These are phyloP conservation scores for Ogataea ramenticola DNA, from an alignment of 805 yeast genomes.

Conservation along the genomic window DNA sequence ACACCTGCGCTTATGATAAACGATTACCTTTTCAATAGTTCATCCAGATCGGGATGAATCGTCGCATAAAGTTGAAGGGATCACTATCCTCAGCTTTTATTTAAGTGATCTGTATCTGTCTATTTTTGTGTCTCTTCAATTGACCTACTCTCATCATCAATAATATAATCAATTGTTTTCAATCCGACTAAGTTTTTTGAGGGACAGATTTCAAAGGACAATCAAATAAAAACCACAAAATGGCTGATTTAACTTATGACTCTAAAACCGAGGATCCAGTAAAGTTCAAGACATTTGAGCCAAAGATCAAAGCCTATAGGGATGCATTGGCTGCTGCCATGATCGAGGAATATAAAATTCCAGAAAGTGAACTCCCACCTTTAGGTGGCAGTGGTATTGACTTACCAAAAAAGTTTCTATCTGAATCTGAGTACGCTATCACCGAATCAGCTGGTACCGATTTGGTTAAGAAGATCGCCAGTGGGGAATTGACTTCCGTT, in stretches of 20 bases:
- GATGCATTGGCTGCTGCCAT: conserved; percentile 18
- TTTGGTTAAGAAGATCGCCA: conserved; percentile 28
- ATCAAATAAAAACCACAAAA: neutral
- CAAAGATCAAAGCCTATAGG: conserved; percentile 27
- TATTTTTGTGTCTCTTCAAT: too few relatives aligned
- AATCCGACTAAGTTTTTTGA: too few relatives aligned
- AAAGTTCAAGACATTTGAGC: conserved; percentile 20
- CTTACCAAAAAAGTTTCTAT: conserved; percentile 24
- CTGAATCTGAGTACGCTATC: conserved; percentile 32
- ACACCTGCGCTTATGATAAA: too few relatives aligned
- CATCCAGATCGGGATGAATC: too few relatives aligned
- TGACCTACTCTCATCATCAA: too few relatives aligned
- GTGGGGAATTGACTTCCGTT: conserved; percentile 32
- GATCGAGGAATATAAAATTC: conserved; percentile 17
- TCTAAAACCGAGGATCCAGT: conserved; percentile 13
- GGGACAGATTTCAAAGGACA: too few relatives aligned
- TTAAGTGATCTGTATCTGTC: too few relatives aligned
- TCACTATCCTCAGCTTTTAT: too few relatives aligned
- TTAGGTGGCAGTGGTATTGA: conserved; percentile 18
- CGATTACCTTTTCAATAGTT: neutral
- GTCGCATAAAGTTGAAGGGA: too few relatives aligned
- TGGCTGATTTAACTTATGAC: neutral
- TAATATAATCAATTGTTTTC: too few relatives aligned
- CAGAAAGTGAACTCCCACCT: conserved; percentile 13
- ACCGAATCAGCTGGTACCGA: conserved; percentile 32